A percentile compares a stretch with the other conserved stretches of the same genome.
Conservation (phyloP, 768 basidiomycete species). For the Lentinula boryana region DNA sequence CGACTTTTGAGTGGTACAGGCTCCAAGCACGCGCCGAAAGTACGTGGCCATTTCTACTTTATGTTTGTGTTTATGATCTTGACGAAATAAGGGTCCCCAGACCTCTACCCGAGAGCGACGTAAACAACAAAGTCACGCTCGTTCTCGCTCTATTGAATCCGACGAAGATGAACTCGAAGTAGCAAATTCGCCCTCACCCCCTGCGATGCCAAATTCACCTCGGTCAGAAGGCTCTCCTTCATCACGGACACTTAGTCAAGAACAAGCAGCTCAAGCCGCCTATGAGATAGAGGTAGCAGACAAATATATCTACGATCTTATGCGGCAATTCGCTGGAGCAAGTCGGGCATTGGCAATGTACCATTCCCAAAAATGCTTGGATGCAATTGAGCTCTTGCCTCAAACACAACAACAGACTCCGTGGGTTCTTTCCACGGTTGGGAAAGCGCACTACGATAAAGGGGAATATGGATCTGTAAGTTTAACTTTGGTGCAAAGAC, state of each 20-base stretch:
- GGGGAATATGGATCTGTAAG: constrained; percentile 85
- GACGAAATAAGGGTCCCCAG: not conserved
- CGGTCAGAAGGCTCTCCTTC: constrained; percentile 60
- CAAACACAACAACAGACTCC: constrained; percentile 66
- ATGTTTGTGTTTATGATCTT: not conserved
- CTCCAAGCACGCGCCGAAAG: constrained; percentile 56
- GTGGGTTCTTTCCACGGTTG: constrained; percentile 78
- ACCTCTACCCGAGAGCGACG: constrained; percentile 50
- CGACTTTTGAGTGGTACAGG: constrained; percentile 51
- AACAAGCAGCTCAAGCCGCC: constrained; percentile 65
- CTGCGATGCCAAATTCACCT: constrained; percentile 54
- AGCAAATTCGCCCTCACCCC: constrained; percentile 56
- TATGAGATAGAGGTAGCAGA: constrained; percentile 75
- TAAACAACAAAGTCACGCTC: constrained; percentile 45
- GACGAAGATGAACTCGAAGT: constrained; percentile 69
- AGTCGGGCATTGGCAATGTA: constrained; percentile 70
- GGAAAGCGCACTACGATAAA: constrained; percentile 84
- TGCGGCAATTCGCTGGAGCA: constrained; percentile 78
- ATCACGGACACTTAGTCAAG: constrained; percentile 59
- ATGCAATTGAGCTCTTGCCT: constrained; percentile 74
- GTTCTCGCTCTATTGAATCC: constrained; percentile 61
- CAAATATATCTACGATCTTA: constrained; percentile 74
- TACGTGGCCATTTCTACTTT: constrained; percentile 14
- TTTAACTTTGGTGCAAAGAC: constrained; percentile 15
- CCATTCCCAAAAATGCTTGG: constrained; percentile 68